Conservation (phyloP, 1,139 yeast species). For the Fermentozyma sake region DNA sequence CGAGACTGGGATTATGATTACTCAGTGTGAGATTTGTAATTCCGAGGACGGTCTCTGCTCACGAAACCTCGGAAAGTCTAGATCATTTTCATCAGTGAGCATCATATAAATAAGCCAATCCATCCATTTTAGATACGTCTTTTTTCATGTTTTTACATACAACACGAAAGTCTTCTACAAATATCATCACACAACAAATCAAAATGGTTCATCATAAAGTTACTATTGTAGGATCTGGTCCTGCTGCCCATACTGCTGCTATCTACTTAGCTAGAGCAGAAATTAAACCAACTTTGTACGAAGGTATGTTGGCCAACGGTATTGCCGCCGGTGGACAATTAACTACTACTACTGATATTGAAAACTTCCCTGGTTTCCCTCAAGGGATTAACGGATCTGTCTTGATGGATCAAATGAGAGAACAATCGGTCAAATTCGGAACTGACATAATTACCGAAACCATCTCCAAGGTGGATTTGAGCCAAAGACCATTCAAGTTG, state of each 20-base stretch:
- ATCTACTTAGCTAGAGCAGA: constrained; percentile 95
- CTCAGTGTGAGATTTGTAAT: too few species aligned
- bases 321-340: constrained; percentile 98
- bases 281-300: constrained; percentile 87
- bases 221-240: constrained; percentile 95
- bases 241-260: constrained; percentile 99
- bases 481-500: constrained; percentile 84
- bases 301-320: constrained; percentile 96
- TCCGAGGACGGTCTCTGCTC: too few species aligned
- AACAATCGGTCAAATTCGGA: constrained; percentile 82
- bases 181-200: too few species aligned
- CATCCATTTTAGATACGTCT: too few species aligned
- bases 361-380: constrained; percentile 98
- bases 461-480: constrained; percentile 82
- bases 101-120: too few species aligned
- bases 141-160: too few species aligned
- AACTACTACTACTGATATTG: constrained; percentile 95
- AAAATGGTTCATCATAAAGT: constrained; percentile 85
- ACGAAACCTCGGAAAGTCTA: too few species aligned
- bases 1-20: too few species aligned
- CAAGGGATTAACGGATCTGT: constrained; percentile 84
- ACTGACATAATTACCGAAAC: constrained; percentile 94
- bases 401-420: constrained; percentile 91
- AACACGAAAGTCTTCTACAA: too few species aligned
- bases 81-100: too few species aligned